These are phyloP conservation scores for Alternaria ventricosa DNA, from an alignment of 2,329 filamentous ascomycete species.

Conservation along the genomic window DNA sequence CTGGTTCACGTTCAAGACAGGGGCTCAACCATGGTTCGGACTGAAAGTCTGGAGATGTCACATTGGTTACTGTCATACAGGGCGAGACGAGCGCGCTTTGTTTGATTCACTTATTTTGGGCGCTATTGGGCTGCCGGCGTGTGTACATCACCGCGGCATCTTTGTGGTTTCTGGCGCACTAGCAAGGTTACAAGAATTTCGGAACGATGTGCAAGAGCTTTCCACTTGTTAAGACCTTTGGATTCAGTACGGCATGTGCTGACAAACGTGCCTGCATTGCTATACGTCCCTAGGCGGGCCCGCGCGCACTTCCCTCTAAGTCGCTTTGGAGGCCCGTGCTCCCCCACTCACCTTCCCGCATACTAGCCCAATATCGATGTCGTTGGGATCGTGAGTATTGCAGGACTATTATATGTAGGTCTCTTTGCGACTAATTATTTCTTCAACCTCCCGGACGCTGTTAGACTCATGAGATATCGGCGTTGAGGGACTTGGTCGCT, in stretches of 20 bases:
- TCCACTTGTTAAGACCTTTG: not conserved
- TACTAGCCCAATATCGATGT: not conserved
- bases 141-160: slow-evolving; percentile 4
- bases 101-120: slow-evolving; percentile 2
- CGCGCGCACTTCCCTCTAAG: not conserved
- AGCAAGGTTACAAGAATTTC: not conserved
- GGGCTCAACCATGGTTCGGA: not conserved
- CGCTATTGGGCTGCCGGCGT: slow-evolving; percentile 6
- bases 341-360: not conserved
- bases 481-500: not conserved
- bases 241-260: not conserved
- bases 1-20: not conserved
- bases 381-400: not conserved
- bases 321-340: not conserved
- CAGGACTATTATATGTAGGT: not conserved
- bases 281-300: not conserved
- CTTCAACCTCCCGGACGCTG: not conserved
- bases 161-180: not conserved
- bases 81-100: not conserved
- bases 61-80: not conserved
- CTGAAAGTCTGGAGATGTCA: not conserved
- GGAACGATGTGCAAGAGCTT: not conserved
- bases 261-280: not conserved
- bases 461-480: not conserved
- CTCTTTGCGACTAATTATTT: not conserved